A percentile compares a stretch with the other conserved stretches of the same genome.
phyloP scores from a whole-genome alignment of 139 green algal species.

The Eudorina sp. region DNA sequence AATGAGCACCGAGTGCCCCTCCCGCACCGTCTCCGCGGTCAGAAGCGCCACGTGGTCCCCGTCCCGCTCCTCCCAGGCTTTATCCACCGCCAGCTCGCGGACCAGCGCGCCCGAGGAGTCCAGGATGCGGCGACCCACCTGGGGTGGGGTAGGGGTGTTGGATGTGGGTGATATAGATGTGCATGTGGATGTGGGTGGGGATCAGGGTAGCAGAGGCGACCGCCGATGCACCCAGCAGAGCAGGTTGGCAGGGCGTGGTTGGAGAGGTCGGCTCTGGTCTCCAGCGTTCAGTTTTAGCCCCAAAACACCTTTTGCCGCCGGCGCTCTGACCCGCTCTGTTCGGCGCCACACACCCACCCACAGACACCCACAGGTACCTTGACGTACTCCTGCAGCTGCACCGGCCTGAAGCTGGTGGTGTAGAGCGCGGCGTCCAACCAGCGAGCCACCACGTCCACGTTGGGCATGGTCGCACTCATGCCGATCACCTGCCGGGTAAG shows the following conservation, averaged over 20 bases:
- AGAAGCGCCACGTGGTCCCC: constrained; percentile 77
- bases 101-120: constrained; percentile 48
- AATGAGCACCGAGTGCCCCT: constrained; percentile 86
- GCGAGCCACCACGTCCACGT: constrained; percentile 81
- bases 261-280: no score
- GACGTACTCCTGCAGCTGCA: constrained; percentile 84
- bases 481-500: constrained; percentile 94
- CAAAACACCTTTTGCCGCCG: no score
- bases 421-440: constrained; percentile 94
- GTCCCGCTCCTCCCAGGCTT: constrained; percentile 65
- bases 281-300: no score
- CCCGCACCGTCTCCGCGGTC: constrained; percentile 72
- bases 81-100: constrained; percentile 58
- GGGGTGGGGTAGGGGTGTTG: no score
- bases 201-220: no score
- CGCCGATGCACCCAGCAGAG: no score
- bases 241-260: no score
- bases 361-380: no score
- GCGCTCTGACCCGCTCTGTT: no score
- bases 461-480: constrained; percentile 97
- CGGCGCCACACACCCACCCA: no score
- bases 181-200: no score
- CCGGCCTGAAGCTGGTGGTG: constrained; percentile 88
- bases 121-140: constrained; percentile 61
- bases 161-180: no score